Base-by-base conservation (phyloP, 495 filamentous ascomycete genomes). In the Tuber umbilicatum region DNA sequence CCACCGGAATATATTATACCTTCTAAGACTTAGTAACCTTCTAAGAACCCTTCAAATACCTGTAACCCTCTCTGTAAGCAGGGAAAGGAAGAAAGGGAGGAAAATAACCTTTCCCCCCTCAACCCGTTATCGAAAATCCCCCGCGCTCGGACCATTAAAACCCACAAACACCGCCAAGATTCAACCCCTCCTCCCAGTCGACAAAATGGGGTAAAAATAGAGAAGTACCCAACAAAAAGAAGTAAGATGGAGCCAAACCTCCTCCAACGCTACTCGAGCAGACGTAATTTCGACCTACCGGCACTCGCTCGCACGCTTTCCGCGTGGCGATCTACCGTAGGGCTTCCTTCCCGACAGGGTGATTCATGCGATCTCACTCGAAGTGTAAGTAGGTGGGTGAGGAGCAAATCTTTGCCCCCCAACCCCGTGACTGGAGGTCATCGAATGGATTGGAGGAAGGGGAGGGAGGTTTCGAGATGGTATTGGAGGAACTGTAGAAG, bases 121-220 rank as follows among this genome's bases (percentile, higher is more conserved):
- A 64, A 16, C n/a, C 4, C 55, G 10, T 64, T 17, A 17, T 64
- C n/a, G 7, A 14, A 35, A 64, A 64, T 35, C 27, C 14, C 12
- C 55, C 14, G 55, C 55, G 55, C 55, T 64, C 55, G 55, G 55
- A 19, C 55, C 55, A 64, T 64, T 64, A 64, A 64, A 64, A 17
- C 35, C 55, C 55, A 17, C 14, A 35, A 64, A 31, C 55, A 64
- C 55, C 12, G 4, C 55, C 55, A 35, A 12, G 55, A 35, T 64
- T 27, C 27, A 64, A 35, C 55, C 55, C 55, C 55, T 35, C 55
- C 55, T 35, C 55, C 27, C 2, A 64, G 12, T 31, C 0, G 31
- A 64, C 6, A 35, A 17, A 64, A 35, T 55, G 27, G 31, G 35
- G 5, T 35, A 17, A 64, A 35, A 64, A 64, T 64, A 64, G 31